A percentile compares a stretch with the other conserved stretches of the same genome.
Conservation (phyloP, 768 basidiomycete genomes). For the Roridomyces roridus region DNA sequence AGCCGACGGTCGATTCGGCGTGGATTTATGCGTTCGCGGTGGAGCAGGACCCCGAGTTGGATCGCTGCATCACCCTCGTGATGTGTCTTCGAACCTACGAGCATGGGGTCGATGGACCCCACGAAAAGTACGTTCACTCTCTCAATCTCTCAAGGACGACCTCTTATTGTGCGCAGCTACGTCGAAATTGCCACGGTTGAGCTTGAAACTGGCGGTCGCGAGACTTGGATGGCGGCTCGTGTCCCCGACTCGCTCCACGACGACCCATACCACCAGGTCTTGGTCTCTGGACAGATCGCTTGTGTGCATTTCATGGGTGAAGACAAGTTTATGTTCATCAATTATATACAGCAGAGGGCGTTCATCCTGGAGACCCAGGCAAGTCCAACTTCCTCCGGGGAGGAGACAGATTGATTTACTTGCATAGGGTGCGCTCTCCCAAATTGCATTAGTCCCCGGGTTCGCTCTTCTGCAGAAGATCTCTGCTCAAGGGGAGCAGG, state of each 20-base stretch:
- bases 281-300: no score
- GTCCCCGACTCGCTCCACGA: neutral
- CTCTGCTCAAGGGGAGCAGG: no score
- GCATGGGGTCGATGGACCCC: no score
- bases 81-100: no score
- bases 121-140: neutral
- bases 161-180: neutral
- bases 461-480: no score
- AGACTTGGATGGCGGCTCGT: neutral
- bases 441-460: no score
- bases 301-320: no score
- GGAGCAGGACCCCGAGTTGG: slow-evolving; percentile 12
- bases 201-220: neutral
- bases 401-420: no score
- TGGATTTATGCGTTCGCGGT: neutral
- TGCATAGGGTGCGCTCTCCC: no score
- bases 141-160: no score
- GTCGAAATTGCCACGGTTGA: slow-evolving; percentile 4
- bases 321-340: neutral
- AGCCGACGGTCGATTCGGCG: neutral
- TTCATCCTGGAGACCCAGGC: neutral
- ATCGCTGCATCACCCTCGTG: neutral
- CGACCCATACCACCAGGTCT: neutral
- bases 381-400: no score
- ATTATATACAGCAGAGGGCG: neutral